Evolutionary conservation across 2,329 filamentous ascomycete species (phyloP).

Genomic region (Zymoseptoria brevis): DNA sequence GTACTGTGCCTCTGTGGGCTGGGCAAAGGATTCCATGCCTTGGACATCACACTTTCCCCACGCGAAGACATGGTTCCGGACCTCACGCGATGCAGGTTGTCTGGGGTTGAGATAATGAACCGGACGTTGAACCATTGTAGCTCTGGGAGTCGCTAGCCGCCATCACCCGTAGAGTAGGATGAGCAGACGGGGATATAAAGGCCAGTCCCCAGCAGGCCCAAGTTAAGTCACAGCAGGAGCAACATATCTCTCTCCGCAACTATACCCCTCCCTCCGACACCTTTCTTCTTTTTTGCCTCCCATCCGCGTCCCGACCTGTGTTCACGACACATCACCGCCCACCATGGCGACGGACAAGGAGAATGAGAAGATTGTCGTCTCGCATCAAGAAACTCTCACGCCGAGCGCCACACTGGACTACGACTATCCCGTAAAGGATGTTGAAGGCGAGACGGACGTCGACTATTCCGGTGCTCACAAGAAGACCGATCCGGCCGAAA

Average conservation of each 20-base stretch:
- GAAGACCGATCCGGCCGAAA: slow-evolving; percentile 27
- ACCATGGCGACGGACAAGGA: slow-evolving; percentile 10
- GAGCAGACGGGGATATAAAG: neutral
- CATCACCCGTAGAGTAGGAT: neutral
- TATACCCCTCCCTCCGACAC: neutral
- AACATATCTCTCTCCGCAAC: neutral
- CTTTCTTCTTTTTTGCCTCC: too few relatives aligned
- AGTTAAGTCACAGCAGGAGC: neutral
- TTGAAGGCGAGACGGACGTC: slow-evolving; percentile 2
- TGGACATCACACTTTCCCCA: neutral
- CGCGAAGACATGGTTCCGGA: neutral
- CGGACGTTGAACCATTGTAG: neutral
- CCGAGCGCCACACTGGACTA: slow-evolving; percentile 7
- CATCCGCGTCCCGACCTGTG: too few relatives aligned
- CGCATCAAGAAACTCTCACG: slow-evolving; percentile 9
- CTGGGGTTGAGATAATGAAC: neutral
- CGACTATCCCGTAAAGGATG: slow-evolving; percentile 6
- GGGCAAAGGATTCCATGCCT: neutral
- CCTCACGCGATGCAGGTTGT: neutral
- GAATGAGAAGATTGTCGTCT: slow-evolving; percentile 9
- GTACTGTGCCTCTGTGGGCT: neutral
- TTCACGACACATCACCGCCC: neutral
- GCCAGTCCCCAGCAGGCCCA: neutral
- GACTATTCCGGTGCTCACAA: slow-evolving; percentile 27
- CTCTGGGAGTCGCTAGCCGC: neutral